These are phyloP conservation scores for Rheum nobile DNA, from an alignment of 148 eudicot genomes.

Conservation along the genomic window DNA sequence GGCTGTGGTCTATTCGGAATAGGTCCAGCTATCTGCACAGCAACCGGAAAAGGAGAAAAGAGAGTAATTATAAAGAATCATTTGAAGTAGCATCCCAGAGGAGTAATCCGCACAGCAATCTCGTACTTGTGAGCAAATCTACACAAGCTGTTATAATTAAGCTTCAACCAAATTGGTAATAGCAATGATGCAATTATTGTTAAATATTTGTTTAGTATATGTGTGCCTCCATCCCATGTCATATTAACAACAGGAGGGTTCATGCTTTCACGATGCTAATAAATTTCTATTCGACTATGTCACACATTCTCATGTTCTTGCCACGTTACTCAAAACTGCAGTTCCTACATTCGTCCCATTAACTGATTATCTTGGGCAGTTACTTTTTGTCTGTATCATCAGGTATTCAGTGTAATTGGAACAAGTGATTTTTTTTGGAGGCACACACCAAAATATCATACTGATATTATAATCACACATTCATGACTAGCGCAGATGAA, in stretches of 20 bases:
- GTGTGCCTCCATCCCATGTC: neutral
- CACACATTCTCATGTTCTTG: neutral
- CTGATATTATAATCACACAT: neutral
- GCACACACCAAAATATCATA: neutral
- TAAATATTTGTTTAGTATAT: neutral
- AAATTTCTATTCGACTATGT: neutral
- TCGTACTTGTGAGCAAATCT: neutral
- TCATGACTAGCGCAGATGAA: neutral
- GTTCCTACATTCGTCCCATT: neutral
- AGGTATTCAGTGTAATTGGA: neutral
- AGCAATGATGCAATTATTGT: neutral
- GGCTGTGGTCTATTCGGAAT: slow-evolving; percentile 48
- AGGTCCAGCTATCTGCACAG: slow-evolving; percentile 42
- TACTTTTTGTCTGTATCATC: neutral
- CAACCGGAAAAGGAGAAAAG: neutral
- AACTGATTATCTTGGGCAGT: neutral
- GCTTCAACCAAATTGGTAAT: neutral
- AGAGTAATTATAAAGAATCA: neutral
- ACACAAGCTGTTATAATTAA: neutral
- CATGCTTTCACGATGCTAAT: neutral
- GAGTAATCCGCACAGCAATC: neutral
- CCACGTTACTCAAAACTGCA: neutral
- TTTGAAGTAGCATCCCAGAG: neutral
- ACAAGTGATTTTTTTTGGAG: neutral
- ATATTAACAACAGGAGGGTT: neutral